Percentiles rank a stretch among this genome's conserved stretches.
Conservation (phyloP, 192 early-diverging fungal genomes). For the Jimgerdemannia flammicorona region DNA sequence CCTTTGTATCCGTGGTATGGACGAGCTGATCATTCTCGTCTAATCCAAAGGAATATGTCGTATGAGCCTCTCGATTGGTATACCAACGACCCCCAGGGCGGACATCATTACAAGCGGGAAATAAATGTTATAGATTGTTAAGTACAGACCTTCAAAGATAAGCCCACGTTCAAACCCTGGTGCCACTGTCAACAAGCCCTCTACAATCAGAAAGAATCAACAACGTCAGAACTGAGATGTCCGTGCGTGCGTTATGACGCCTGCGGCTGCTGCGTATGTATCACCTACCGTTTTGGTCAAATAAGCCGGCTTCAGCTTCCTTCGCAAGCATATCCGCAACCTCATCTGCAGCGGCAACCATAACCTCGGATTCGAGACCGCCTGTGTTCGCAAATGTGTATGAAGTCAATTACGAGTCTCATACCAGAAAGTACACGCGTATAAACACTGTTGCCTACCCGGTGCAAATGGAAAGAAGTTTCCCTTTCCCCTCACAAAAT, state of each 20-base stretch:
- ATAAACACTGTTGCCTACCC: constrained; percentile 26
- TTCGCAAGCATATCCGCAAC: constrained; percentile 26
- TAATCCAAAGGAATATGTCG: not conserved
- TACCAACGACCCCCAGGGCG: not conserved
- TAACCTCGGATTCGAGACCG: constrained; percentile 51
- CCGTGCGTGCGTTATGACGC: not conserved
- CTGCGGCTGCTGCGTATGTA: constrained; percentile 6
- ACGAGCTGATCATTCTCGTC: not conserved
- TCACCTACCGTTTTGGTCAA: constrained; percentile 5
- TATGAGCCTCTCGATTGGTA: not conserved
- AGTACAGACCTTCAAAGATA: constrained; percentile 36
- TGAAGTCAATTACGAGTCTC: not conserved
- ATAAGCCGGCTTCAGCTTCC: constrained; percentile 18
- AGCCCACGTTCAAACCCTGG: constrained; percentile 74
- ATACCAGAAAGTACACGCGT: constrained; percentile 3
- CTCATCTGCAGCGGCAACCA: constrained; percentile 19
- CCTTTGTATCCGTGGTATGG: not conserved
- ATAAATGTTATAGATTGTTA: not conserved
- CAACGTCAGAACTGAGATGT: constrained; percentile 4
- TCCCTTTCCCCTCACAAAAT: constrained; percentile 70
- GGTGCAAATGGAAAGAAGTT: constrained; percentile 75
- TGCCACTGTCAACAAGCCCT: constrained; percentile 50
- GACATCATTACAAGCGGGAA: not conserved
- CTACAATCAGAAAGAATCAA: constrained; percentile 17
- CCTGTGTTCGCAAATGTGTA: constrained; percentile 18